phyloP scores from a whole-genome alignment of 2,329 filamentous ascomycete genomes.

The Sporothrix humicola region DNA sequence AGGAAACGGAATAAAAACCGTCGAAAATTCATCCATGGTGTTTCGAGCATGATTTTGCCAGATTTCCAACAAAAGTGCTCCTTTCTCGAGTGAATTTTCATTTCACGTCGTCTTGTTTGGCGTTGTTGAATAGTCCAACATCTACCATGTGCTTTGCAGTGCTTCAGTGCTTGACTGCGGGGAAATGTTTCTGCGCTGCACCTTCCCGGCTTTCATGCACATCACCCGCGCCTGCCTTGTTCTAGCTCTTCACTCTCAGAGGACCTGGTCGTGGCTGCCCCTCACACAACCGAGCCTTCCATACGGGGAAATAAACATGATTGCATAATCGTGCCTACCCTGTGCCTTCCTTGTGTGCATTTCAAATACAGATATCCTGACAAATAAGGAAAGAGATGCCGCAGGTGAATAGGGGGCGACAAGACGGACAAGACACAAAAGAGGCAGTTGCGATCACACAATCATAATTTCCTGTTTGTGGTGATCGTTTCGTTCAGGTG shows the following conservation, averaged over 20 bases:
- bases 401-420: background rate
- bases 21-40: too few relatives aligned
- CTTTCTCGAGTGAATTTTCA: too few relatives aligned
- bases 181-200: background rate
- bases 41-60: too few relatives aligned
- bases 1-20: too few relatives aligned
- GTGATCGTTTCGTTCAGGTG: too few relatives aligned
- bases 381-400: constrained; percentile 7
- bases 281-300: background rate
- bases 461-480: too few relatives aligned
- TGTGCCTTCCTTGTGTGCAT: background rate
- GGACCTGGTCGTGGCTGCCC: background rate
- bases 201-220: background rate
- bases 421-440: background rate
- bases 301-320: background rate
- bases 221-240: background rate
- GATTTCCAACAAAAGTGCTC: too few relatives aligned
- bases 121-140: too few relatives aligned
- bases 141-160: too few relatives aligned
- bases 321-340: constrained; percentile 7
- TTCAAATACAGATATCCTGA: constrained; percentile 2
- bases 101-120: too few relatives aligned
- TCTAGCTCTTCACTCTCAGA: background rate
- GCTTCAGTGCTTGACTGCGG: background rate
- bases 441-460: background rate